These are phyloP conservation scores for Xerophyta viscosa DNA, from an alignment of 106 monocot species.

Conservation along the genomic window DNA sequence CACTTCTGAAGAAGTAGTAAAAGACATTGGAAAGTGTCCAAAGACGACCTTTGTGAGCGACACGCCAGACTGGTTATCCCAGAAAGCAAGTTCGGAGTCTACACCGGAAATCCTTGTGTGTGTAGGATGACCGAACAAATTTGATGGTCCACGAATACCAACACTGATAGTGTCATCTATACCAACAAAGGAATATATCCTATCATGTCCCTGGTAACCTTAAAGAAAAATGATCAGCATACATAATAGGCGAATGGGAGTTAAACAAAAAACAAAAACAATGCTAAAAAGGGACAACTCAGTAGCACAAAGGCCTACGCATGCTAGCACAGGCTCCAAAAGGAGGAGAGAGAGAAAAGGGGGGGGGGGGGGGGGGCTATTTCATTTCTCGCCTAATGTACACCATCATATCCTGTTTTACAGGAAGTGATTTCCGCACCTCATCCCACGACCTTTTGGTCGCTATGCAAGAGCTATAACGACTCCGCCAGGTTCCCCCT, in stretches of 20 bases:
- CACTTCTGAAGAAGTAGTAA: slow-evolving; percentile 55
- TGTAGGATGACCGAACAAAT: slow-evolving; percentile 88
- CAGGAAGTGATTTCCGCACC: too few species aligned
- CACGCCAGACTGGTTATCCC: slow-evolving; percentile 16
- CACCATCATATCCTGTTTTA: too few species aligned
- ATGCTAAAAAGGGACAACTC: too few species aligned
- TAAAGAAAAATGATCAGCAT: slow-evolving; percentile 36
- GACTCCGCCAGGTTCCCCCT: too few species aligned
- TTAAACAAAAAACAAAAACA: too few species aligned
- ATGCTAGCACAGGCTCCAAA: too few species aligned
- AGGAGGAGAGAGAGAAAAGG: too few species aligned
- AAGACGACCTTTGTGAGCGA: slow-evolving; percentile 56
- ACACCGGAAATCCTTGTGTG: slow-evolving; percentile 35
- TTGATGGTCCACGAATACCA: slow-evolving; percentile 79
- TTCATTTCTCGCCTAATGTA: too few species aligned
- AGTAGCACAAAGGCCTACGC: too few species aligned
- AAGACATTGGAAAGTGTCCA: slow-evolving; percentile 87
- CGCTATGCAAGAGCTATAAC: too few species aligned
- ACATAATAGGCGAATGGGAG: background rate
- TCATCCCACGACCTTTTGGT: too few species aligned
- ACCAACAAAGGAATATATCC: slow-evolving; percentile 54
- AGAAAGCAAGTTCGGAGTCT: slow-evolving; percentile 44
- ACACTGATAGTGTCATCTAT: slow-evolving; percentile 72
- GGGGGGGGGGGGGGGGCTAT: too few species aligned
- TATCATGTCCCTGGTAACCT: slow-evolving; percentile 61